Conservation (phyloP, 169 alveolate species). For the Eimeria tenella region DNA sequence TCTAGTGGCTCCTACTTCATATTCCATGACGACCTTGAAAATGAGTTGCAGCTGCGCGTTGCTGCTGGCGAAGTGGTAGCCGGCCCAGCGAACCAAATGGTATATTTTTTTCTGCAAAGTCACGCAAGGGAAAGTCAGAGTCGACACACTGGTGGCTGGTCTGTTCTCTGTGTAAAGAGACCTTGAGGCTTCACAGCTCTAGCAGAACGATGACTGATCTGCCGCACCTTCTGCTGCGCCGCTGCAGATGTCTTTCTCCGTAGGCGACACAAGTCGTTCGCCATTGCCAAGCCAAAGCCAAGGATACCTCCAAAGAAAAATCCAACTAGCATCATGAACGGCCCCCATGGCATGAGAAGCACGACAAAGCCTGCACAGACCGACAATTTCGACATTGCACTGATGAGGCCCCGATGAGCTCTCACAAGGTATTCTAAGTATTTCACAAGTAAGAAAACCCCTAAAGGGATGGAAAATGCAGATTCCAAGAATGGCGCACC, state of each 20-base stretch:
- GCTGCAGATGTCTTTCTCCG: conserved; percentile 75
- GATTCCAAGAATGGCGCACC: not conserved
- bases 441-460: too few species aligned
- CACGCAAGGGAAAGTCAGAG: not conserved
- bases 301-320: conserved; percentile 59
- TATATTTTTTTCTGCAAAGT: conserved; percentile 66
- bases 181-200: not conserved
- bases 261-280: conserved; percentile 75
- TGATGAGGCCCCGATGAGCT: not conserved
- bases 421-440: not conserved
- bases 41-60: conserved; percentile 77
- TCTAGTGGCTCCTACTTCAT: conserved; percentile 15
- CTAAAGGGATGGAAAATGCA: not conserved
- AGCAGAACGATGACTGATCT: not conserved
- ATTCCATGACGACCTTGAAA: conserved; percentile 74
- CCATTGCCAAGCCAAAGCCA: conserved; percentile 77
- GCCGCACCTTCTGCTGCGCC: conserved; percentile 69
- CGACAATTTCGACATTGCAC: not conserved
- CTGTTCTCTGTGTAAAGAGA: too few species aligned
- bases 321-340: conserved; percentile 75
- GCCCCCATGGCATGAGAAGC: conserved; percentile 78
- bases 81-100: conserved; percentile 78
- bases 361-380: conserved; percentile 55
- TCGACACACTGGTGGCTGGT: not conserved
- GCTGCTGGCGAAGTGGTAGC: conserved; percentile 74